Base-by-base conservation (phyloP, 2,329 filamentous ascomycete genomes). In the Pochonia chlamydosporia region DNA sequence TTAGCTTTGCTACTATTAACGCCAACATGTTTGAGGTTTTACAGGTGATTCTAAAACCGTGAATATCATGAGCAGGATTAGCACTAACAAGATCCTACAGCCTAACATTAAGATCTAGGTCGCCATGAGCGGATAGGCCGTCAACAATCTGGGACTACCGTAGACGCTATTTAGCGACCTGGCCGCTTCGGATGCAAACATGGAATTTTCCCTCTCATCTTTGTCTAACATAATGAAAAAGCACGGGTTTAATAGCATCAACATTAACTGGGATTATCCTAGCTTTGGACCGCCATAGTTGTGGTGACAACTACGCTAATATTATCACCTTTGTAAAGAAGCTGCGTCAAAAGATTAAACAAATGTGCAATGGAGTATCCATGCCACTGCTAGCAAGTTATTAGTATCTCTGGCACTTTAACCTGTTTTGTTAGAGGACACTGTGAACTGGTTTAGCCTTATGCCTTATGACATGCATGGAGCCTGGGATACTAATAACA, bases 391-490 rank as follows among this genome's bases (percentile, higher is more conserved):
- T 59, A 0, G 35, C 54, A 1, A 49, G 36, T 4, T 64, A 58
- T 49, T 63, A 59, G 59, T 64, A 63, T 23, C 46, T 64, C 9
- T 50, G 47, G 5, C 40, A 51, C 37, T 65, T 63, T 28, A 55
- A 62, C n/a, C n/a, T 28, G 42, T 63, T 20, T 28, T 40, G 2
- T 36, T 63, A 1, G 24, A 58, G 46, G 25, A 31, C 5, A 43
- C 46, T 10, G 60, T 68, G 3, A 63, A 72, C 48, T 71, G 58
- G 52, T 62, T 71, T 51, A 74, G 70, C 47, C 31, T 74, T 11
- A 69, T 73, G 60, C 59, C 62, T 1, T 74, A 74, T 49, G 69
- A 74, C 46, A 49, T 73, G 1, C 67, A 73, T 46, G 69, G 68
- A 1, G 44, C 55, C 2, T 71, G 66, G 64, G 67, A 70, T 48